Evolutionary conservation across 768 basidiomycete species (phyloP), one percentile per base, ranked within the genome.

Genomic region (Lactifluus volemus): DNA sequence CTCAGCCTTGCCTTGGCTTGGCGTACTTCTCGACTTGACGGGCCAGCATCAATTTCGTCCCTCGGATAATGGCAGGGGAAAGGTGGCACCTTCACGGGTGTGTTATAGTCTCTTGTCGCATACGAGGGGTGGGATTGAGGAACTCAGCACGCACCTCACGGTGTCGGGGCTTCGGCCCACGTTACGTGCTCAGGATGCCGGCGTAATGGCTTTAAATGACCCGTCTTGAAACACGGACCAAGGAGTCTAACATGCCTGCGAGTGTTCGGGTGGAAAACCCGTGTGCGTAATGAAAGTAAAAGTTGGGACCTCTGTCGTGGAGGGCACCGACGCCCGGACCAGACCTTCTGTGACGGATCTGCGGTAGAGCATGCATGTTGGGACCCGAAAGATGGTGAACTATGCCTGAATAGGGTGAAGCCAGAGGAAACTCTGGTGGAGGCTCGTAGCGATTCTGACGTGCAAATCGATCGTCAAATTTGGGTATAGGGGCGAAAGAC

Each of bases 391-490:
- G 84, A 87, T 87, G 85, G 85, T 87, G 85, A 87, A 87, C 84
- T 87, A 87, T 88, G 84, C 80, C 78, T 86, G 85, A 84, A 83
- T 85, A 88, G 85, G 85, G 85, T 80, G 84, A 88, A 89, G 88
- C 86, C 88, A 89, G 87, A 86, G 88, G 86, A 89, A 89, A 90
- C 88, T 87, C 87, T 89, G 88, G 86, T 89, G 87, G 87, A 89
- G 85, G 88, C 85, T 87, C 84, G 84, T 86, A 89, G 88, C 86
- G 84, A 85, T 90, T 89, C 88, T 90, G 88, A 89, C 85, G 85
- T 89, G 88, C 88, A 90, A 89, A 89, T 89, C 86, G 84, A 88
- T 89, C 84, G 87, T 89, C 84, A 78, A 87, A 89, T 85, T 87
- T 88, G 87, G 86, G 87, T 88, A 89, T 89, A 89, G 88, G 88